These are phyloP conservation scores for Dimocarpus longan DNA, from an alignment of 345 rosid genomes.

Conservation along the genomic window DNA sequence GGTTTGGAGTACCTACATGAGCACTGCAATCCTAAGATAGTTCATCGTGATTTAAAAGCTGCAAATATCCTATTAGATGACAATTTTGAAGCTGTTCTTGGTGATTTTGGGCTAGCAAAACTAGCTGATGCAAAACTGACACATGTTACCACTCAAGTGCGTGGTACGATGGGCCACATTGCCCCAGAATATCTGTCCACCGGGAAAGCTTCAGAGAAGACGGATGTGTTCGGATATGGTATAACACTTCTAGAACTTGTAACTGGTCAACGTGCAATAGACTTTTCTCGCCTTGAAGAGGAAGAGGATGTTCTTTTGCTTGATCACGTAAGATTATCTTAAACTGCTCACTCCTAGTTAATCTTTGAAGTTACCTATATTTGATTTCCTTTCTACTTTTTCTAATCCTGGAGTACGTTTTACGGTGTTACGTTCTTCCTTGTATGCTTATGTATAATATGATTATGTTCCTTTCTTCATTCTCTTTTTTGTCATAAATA, in stretches of 20 bases:
- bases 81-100: constrained; percentile 78
- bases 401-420: not conserved
- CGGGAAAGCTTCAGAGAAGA: constrained; percentile 84
- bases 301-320: constrained; percentile 91
- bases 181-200: constrained; percentile 92
- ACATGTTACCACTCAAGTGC: constrained; percentile 84
- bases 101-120: constrained; percentile 85
- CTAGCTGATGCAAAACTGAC: constrained; percentile 64
- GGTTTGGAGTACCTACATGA: constrained; percentile 90
- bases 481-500: not conserved
- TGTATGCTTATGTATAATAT: not conserved
- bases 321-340: constrained; percentile 73
- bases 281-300: constrained; percentile 81
- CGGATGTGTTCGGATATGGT: constrained; percentile 92
- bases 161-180: constrained; percentile 95
- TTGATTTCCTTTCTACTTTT: not conserved
- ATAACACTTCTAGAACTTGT: constrained; percentile 88
- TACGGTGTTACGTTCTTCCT: not conserved
- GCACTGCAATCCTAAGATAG: constrained; percentile 82
- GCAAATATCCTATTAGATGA: constrained; percentile 86
- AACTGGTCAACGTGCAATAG: constrained; percentile 89
- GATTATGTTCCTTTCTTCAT: not conserved
- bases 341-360: not conserved
- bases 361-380: not conserved
- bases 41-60: constrained; percentile 90